Conservation (phyloP, 495 filamentous ascomycete genomes). For the Daldinia caldariorum region DNA sequence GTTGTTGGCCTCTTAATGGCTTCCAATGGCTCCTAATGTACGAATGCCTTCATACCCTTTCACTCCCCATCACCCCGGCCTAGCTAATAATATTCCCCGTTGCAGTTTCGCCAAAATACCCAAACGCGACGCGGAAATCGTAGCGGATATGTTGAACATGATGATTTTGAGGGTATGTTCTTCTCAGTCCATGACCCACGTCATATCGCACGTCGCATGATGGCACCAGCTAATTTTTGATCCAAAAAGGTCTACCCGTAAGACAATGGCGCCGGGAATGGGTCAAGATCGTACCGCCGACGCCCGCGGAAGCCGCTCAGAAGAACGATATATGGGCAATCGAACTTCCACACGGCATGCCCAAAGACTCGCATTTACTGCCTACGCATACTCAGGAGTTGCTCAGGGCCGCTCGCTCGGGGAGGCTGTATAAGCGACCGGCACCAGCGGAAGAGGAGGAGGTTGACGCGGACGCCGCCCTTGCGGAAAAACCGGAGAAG, state of each 20-base stretch:
- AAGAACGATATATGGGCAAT: conserved; percentile 62
- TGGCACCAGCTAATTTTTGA: conserved; percentile 2
- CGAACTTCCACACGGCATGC: conserved; percentile 77
- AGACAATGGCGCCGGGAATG: conserved; percentile 85
- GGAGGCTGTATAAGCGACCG: conserved; percentile 70
- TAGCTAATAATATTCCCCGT: conserved; percentile 16
- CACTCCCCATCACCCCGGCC: background rate
- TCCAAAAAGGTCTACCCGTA: conserved; percentile 73
- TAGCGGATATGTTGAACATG: conserved; percentile 81
- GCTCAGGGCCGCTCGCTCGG: conserved; percentile 82
- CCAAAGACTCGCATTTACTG: conserved; percentile 84
- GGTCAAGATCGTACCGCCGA: conserved; percentile 74
- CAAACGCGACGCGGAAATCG: conserved; percentile 77
- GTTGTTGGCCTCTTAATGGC: conserved; percentile 33
- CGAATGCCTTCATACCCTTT: background rate
- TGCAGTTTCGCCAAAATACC: conserved; percentile 52
- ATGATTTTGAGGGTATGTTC: conserved; percentile 80
- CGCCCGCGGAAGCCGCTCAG: conserved; percentile 62
- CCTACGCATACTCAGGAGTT: conserved; percentile 81
- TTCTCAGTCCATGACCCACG: background rate
- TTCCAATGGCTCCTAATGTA: conserved; percentile 45
- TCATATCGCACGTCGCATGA: background rate
- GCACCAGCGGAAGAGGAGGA: conserved; percentile 62
- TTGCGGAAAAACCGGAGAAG: conserved; percentile 56
- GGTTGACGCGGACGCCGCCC: conserved; percentile 57